Percentiles rank a stretch among this genome's conserved stretches.
phyloP scores from a whole-genome alignment of 257 asterid species.

The Nicotiana tomentosiformis region DNA sequence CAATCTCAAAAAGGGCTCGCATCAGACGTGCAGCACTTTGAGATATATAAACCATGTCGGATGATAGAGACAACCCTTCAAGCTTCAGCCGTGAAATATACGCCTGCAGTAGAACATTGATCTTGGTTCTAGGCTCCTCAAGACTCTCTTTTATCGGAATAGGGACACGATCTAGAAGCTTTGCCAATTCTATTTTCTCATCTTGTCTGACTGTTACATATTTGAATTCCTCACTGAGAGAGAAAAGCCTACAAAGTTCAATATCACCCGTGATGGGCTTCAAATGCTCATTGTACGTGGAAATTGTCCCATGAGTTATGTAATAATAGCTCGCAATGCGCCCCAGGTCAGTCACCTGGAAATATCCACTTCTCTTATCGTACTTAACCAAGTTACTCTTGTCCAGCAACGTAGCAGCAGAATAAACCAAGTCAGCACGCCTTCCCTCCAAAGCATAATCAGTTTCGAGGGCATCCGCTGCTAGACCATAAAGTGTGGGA shows the following conservation, averaged over 20 bases:
- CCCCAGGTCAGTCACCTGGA: slow-evolving; percentile 44
- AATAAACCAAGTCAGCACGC: slow-evolving; percentile 38
- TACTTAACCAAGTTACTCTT: slow-evolving; percentile 34
- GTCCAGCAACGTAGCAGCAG: slow-evolving; percentile 40
- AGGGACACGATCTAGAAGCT: too few species aligned
- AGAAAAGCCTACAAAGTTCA: slow-evolving; percentile 41
- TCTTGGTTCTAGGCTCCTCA: too few species aligned
- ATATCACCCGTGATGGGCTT: slow-evolving; percentile 44
- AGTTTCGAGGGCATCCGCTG: slow-evolving; percentile 23
- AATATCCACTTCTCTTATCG: slow-evolving; percentile 40
- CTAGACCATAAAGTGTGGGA: slow-evolving; percentile 11
- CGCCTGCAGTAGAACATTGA: too few species aligned
- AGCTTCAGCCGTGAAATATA: too few species aligned
- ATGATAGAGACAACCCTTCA: too few species aligned
- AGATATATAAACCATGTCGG: too few species aligned
- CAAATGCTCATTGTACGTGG: slow-evolving; percentile 38
- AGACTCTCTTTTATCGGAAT: too few species aligned
- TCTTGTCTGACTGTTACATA: slow-evolving; percentile 41
- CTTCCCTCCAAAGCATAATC: slow-evolving; percentile 25
- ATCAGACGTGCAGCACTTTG: too few species aligned
- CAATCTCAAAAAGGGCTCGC: slow-evolving; percentile 18
- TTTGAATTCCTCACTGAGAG: slow-evolving; percentile 43
- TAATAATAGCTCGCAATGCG: slow-evolving; percentile 45
- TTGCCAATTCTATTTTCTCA: slow-evolving; percentile 31
- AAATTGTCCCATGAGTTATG: slow-evolving; percentile 40